Conservation (phyloP, 768 basidiomycete species). For the Boletus barrowsii region DNA sequence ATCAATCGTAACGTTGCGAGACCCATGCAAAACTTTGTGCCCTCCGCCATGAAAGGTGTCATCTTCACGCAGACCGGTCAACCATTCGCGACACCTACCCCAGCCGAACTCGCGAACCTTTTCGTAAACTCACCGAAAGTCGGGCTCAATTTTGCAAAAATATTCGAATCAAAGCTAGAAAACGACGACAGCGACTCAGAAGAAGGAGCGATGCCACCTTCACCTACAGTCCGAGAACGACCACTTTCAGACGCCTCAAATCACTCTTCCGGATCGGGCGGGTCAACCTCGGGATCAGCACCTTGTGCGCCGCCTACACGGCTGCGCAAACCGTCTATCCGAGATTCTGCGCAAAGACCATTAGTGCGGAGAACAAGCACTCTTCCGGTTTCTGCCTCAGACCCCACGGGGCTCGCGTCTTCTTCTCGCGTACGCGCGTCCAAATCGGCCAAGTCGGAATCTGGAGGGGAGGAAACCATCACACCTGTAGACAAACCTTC, state of each 20-base stretch:
- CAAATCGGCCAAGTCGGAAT: slow-evolving; percentile 17
- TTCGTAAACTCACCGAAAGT: slow-evolving; percentile 70
- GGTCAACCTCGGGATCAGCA: slow-evolving; percentile 19
- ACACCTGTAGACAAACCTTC: slow-evolving; percentile 14
- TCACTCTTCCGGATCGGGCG: slow-evolving; percentile 26
- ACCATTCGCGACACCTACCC: slow-evolving; percentile 66
- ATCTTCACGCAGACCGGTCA: slow-evolving; percentile 79
- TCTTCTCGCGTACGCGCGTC: slow-evolving; percentile 7
- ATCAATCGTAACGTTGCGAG: slow-evolving; percentile 37
- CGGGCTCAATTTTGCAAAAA: slow-evolving; percentile 72
- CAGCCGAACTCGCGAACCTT: slow-evolving; percentile 60
- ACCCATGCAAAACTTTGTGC: slow-evolving; percentile 25
- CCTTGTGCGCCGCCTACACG: slow-evolving; percentile 41
- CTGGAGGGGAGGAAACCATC: background rate
- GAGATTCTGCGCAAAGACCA: slow-evolving; percentile 37
- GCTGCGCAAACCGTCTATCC: slow-evolving; percentile 55
- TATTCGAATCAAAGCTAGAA: slow-evolving; percentile 45
- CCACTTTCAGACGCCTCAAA: slow-evolving; percentile 27
- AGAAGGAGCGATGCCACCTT: slow-evolving; percentile 37
- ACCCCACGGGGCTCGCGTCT: slow-evolving; percentile 34
- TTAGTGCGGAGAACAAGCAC: slow-evolving; percentile 18
- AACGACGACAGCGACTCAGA: slow-evolving; percentile 31
- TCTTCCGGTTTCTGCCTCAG: slow-evolving; percentile 39
- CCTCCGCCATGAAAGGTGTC: slow-evolving; percentile 72
- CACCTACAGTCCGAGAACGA: slow-evolving; percentile 46